These are phyloP conservation scores for Termitomyces sp. DNA, from an alignment of 768 basidiomycete species.

Conservation along the genomic window DNA sequence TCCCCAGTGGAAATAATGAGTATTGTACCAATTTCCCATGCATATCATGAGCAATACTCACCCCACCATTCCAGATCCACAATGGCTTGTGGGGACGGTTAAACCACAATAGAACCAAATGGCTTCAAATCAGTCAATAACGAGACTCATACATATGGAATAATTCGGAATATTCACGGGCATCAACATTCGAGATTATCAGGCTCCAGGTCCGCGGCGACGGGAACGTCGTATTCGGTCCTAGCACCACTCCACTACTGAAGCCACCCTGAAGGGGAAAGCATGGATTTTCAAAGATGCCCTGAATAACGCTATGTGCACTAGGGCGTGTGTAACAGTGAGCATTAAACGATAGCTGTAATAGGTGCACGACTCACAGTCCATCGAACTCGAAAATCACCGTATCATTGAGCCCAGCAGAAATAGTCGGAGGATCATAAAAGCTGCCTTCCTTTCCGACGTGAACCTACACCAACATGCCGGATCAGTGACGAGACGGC, in stretches of 20 bases:
- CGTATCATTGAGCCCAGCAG: constrained; percentile 29
- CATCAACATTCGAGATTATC: constrained; percentile 27
- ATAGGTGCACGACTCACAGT: constrained; percentile 20
- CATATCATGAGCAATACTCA: constrained; percentile 15
- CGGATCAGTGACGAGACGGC: background rate
- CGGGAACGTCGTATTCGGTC: constrained; percentile 16
- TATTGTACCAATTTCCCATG: background rate
- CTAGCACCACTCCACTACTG: constrained; percentile 28
- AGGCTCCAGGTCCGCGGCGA: constrained; percentile 28
- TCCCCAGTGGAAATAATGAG: background rate
- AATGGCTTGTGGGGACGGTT: constrained; percentile 32
- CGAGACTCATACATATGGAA: background rate
- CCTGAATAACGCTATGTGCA: constrained; percentile 39
- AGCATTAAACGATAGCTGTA: background rate
- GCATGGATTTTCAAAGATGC: constrained; percentile 34
- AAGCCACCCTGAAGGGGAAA: constrained; percentile 36
- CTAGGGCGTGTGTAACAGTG: constrained; percentile 14
- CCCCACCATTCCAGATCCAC: constrained; percentile 38
- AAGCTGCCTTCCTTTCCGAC: constrained; percentile 39
- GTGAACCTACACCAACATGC: constrained; percentile 24
- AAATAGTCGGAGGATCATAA: constrained; percentile 30
- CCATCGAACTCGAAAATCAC: constrained; percentile 38
- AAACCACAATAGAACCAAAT: constrained; percentile 38
- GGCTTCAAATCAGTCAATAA: constrained; percentile 11
- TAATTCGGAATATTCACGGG: constrained; percentile 18